Base-by-base conservation (phyloP, 2,329 filamentous ascomycete species). In the Aureobasidium subglaciale region DNA sequence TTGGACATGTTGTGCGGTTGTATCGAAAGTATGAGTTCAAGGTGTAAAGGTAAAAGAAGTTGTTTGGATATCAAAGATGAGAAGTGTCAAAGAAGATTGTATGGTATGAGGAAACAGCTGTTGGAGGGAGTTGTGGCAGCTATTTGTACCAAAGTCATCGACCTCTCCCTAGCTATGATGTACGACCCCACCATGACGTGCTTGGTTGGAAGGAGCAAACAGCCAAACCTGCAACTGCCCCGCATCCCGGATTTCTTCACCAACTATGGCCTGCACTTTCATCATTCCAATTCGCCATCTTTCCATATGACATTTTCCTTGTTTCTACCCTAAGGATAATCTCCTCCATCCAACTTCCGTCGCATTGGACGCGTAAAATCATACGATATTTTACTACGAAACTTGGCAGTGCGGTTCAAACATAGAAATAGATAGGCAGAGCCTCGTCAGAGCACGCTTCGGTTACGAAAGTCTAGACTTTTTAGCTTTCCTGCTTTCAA, bases 1-100 rank as follows among this genome's bases (percentile, higher is more conserved):
- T 54, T 54, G 38, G 50, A 43, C 50, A 54, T 54, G 29, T 34
- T 54, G 30, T 29, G 32, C 38, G 50, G n/a, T 43, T 41, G 18
- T 18, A 27, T 32, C n/a, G n/a, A n/a, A n/a, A n/a, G 22, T 42
- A 38, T 34, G 9, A 8, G 37, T 9, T 24, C 4, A 27, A 43
- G 22, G 27, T 34, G 30, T n/a, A n/a, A n/a, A n/a, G n/a, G n/a
- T n/a, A n/a, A n/a, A n/a, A n/a, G n/a, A n/a, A n/a, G n/a, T 27
- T 29, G 22, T 2, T 50, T n/a, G 45, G 34, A 22, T 54, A 27
- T 54, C 38, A 18, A 20, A 27, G 27, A 20, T 25, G 38, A 35
- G 16, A 25, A 41, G 11, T 50, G 32, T 37, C 15, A 29, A 5
- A 49, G 35, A 52, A 52, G 35, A 52, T 40, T 24, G 16, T 52